Percentiles rank a stretch among this genome's conserved stretches.
phyloP scores from a whole-genome alignment of 179 eudicot species.

The Vitellaria paradoxa region DNA sequence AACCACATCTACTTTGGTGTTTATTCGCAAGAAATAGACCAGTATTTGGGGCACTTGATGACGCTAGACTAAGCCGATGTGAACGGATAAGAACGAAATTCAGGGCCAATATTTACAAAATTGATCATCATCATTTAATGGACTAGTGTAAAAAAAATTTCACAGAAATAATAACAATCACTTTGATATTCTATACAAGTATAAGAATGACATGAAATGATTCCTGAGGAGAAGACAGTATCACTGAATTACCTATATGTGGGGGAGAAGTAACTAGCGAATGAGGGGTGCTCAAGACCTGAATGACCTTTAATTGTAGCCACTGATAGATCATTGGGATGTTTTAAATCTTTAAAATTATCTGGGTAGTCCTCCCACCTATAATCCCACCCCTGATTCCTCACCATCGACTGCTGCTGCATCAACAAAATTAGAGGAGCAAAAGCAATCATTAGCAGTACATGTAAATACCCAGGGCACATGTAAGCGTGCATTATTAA shows the following conservation, averaged over 20 bases:
- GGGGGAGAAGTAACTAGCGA: conserved; percentile 86
- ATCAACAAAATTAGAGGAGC: not conserved
- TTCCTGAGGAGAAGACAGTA: conserved; percentile 2
- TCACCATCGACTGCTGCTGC: conserved; percentile 33
- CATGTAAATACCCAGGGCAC: not conserved
- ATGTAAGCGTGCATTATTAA: not conserved
- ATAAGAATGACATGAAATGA: not conserved
- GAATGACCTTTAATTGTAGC: conserved; percentile 74
- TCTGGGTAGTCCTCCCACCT: conserved; percentile 78
- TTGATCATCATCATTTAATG: not conserved
- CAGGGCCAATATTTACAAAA: not conserved
- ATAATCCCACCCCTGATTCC: conserved; percentile 67
- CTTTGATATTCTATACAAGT: not conserved
- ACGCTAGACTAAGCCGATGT: not conserved
- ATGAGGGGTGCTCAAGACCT: conserved; percentile 79
- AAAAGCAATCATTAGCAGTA: not conserved
- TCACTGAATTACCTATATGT: conserved; percentile 41
- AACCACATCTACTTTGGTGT: not conserved
- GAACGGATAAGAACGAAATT: not conserved
- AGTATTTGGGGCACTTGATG: not conserved
- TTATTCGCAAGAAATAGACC: not conserved
- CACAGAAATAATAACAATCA: not conserved
- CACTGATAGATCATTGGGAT: conserved; percentile 67
- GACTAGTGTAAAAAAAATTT: not conserved
- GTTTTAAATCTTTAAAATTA: conserved; percentile 38